phyloP scores from a whole-genome alignment of 2,329 filamentous ascomycete species.

The Ceratocystis ficicola region DNA sequence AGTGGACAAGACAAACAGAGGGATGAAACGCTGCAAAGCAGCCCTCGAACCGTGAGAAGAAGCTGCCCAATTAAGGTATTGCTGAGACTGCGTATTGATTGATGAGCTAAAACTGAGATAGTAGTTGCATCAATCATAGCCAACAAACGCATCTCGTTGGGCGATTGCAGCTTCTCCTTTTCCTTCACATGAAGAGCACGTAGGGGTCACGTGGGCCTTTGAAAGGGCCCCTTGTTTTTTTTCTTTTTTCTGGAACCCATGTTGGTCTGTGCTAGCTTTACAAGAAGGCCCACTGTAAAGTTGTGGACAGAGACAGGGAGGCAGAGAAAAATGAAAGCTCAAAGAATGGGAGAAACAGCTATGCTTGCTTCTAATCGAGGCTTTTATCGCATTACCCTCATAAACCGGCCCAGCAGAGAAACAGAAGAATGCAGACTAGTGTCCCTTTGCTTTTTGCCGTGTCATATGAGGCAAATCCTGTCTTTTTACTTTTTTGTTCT shows the following conservation, averaged over 20 bases:
- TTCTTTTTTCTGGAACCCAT: background rate
- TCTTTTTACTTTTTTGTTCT: background rate
- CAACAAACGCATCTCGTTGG: no score
- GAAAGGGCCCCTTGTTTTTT: background rate
- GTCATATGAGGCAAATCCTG: background rate
- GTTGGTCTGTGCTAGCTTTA: background rate
- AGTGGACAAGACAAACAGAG: background rate
- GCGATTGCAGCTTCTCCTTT: background rate
- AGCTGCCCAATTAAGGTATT: background rate
- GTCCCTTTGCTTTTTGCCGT: background rate
- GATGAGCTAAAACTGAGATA: background rate
- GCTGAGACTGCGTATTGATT: background rate
- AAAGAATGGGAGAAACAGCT: background rate
- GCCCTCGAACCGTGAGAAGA: background rate
- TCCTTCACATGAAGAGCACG: background rate
- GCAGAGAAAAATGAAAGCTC: background rate
- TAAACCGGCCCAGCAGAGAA: background rate
- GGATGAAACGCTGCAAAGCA: slow-evolving; percentile 1
- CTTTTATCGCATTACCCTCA: background rate
- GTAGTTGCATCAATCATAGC: no score
- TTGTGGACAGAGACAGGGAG: background rate
- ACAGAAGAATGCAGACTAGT: background rate
- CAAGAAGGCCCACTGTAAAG: background rate
- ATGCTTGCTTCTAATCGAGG: background rate
- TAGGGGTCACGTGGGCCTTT: no score